Evolutionary conservation across 2,329 filamentous ascomycete species (phyloP), one percentile per base, ranked within the genome.

Genomic region (Colletotrichum abscissum): DNA sequence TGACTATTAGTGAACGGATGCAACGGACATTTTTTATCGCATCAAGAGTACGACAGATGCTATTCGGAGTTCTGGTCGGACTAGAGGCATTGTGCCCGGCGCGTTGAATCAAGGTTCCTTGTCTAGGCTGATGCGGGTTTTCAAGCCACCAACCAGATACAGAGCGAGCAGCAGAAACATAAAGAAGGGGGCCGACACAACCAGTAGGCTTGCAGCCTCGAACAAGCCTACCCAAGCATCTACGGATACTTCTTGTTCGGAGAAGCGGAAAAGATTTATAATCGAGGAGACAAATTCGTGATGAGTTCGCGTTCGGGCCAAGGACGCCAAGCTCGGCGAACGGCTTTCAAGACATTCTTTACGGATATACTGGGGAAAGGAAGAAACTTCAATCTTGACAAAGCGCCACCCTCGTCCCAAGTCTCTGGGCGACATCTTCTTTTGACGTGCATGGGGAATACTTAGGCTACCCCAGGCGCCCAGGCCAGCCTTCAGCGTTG

Each of bases 251-350:
- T 19, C 19, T 49, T 49, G 9, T 19, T 26, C 46, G 28, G 30
- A 60, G 22, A 28, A 42, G 22, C 5, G 26, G 58, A n/a, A 12
- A 11, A 22, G 60, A 60, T 70, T 60, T 57, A 58, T 63, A 59
- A 26, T 46, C 56, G 22, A 7, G 3, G 2, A 6, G 16, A 9
- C 24, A 28, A 14, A 4, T 1, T 24, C 52, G n/a, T 63, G 57
- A 68, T 49, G 30, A 57, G 22, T 19, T 46, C 26, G 12, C 4
- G 11, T 16, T 16, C 33, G 16, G 22, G 60, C 70, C 66, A 65
- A 72, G 70, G n/a, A 54, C 22, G 66, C 60, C 66, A 62, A 70
- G 70, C 59, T 56, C 3, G 49, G 52, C 5, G 24, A n/a, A 42
- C 9, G 28, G 7, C 9, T 14, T 60, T 22, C 49, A 4, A 22